These are phyloP conservation scores for Cotoneaster glaucophyllus DNA, from an alignment of 306 rosid species.

Conservation along the genomic window DNA sequence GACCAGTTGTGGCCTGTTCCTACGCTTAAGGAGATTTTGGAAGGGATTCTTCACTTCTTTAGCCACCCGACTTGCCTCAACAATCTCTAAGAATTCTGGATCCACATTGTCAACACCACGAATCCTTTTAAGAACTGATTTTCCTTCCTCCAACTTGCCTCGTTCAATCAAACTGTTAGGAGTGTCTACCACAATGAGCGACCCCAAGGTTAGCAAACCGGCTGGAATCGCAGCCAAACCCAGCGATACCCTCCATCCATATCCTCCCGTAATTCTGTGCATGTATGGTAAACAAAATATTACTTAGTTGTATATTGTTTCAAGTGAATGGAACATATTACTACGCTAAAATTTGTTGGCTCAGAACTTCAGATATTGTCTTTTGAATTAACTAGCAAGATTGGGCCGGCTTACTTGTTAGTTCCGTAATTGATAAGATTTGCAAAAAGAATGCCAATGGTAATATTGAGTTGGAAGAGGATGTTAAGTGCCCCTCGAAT, in stretches of 20 bases:
- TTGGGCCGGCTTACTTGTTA: constrained; percentile 29
- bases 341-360: too few species aligned
- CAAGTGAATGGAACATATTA: not conserved
- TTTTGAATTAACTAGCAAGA: not conserved
- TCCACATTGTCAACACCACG: constrained; percentile 51
- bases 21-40: constrained; percentile 31
- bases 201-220: constrained; percentile 27
- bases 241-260: constrained; percentile 67
- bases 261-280: constrained; percentile 40
- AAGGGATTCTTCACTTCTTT: constrained; percentile 36
- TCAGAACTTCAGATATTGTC: not conserved
- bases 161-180: constrained; percentile 62
- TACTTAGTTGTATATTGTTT: not conserved
- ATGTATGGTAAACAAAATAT: not conserved
- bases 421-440: constrained; percentile 50
- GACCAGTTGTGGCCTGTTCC: constrained; percentile 47
- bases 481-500: constrained; percentile 73
- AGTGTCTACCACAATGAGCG: constrained; percentile 42
- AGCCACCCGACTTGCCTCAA: constrained; percentile 45
- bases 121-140: constrained; percentile 41
- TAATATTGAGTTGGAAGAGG: constrained; percentile 53
- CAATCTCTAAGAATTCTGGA: constrained; percentile 45
- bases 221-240: constrained; percentile 57
- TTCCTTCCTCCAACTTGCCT: constrained; percentile 45
- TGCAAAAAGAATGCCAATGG: constrained; percentile 60